Evolutionary conservation across 495 filamentous ascomycete species (phyloP), one percentile per base, ranked within the genome.

Genomic region (Aspergillus sclerotiicarbonarius): DNA sequence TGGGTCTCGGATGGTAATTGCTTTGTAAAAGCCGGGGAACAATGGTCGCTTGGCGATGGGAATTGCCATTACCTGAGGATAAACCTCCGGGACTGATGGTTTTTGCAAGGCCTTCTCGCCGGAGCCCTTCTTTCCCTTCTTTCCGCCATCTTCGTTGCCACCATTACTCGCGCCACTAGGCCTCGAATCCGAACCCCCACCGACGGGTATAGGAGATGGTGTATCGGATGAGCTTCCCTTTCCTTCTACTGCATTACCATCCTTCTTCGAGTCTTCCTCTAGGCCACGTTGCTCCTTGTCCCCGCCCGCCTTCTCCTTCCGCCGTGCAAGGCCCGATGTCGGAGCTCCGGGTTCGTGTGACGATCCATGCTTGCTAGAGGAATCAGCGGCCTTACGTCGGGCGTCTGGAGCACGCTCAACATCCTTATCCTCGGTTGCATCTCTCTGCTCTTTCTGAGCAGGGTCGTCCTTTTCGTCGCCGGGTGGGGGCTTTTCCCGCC

Each of bases 1-100:
- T 6, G 86, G 89, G 68, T 99, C 90, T 60, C 88, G 87, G 53
- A 99, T 92, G 5, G 94, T 98, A 58, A 99, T 90, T 3, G 95
- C 92, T 70, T 99, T 99, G 76, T 99, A 99, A 75, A 96, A 99
- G 0, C 95, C 95, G 0, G 95, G 95, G 73, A 97, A 99, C 2
- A 99, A 75, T 21, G 94, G 95, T 47, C 95, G 84, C 74, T 94
- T 92, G 6, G 90, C 88, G 63, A 99, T 96, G n/a, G 95, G 94
- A 54, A 99, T 93, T 0, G 95, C 95, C 88, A 99, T 92, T 49
- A 99, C 92, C 67, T 98, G 93, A 19, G 95, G 94, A 70, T 99
- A 99, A 37, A 97, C 86, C 49, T 97, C 95, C 19, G 95, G 95
- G 6, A 97, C 87, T 0, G 86, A 80, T 4, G 91, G 88, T 73